These are phyloP conservation scores for Syzygium malaccense DNA, from an alignment of 441 rosid genomes.

Conservation along the genomic window DNA sequence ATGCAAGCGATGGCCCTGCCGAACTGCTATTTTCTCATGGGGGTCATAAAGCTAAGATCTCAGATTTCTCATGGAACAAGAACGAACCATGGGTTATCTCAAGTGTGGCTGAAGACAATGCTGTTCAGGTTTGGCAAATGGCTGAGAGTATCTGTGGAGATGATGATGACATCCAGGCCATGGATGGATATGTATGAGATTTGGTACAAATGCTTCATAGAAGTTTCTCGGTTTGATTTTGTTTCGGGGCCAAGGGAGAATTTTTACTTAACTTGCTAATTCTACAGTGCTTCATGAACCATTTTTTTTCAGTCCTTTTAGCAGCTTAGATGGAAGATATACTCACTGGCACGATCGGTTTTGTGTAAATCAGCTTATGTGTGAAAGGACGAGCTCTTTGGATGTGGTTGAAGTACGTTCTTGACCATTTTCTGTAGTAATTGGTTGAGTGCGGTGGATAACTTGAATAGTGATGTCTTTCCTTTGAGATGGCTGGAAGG, in stretches of 20 bases:
- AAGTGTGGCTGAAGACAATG: slow-evolving; percentile 80
- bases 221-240: background rate
- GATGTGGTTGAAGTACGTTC: background rate
- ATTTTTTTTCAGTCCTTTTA: background rate
- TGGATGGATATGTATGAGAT: background rate
- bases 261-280: background rate
- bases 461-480: background rate
- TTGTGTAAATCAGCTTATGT: background rate
- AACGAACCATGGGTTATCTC: slow-evolving; percentile 78
- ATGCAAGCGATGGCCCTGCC: slow-evolving; percentile 86
- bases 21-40: slow-evolving; percentile 88
- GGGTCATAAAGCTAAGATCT: slow-evolving; percentile 81
- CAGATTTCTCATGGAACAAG: slow-evolving; percentile 86
- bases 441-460: background rate
- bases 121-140: slow-evolving; percentile 84
- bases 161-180: slow-evolving; percentile 27
- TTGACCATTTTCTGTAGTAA: background rate
- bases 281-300: background rate
- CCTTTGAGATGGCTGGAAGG: background rate
- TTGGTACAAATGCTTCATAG: background rate
- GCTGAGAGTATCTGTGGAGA: slow-evolving; percentile 73
- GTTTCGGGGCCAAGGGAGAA: background rate
- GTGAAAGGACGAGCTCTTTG: background rate
- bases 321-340: background rate
- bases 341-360: background rate